These are phyloP conservation scores for Globisporangium ultimum DNA, from an alignment of 352 stramenopile genomes.

Conservation along the genomic window DNA sequence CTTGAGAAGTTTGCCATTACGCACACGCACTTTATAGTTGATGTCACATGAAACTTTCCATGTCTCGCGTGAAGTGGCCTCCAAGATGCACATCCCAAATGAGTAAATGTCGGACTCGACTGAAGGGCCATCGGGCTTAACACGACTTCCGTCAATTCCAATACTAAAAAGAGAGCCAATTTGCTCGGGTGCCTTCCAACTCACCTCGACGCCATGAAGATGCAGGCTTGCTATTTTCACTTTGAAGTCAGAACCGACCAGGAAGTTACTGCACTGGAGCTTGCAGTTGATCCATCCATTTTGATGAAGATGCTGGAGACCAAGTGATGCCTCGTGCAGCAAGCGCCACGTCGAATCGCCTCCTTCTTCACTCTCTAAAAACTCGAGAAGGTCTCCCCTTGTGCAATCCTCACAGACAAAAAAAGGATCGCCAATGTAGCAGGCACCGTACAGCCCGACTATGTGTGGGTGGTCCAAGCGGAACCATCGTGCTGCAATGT, in stretches of 20 bases:
- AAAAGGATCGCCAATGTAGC: not conserved
- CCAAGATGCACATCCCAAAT: constrained; percentile 20
- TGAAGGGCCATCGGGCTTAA: too few species aligned
- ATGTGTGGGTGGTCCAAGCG: not conserved
- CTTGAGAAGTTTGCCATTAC: not conserved
- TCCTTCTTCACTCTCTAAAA: not conserved
- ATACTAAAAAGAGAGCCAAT: constrained; percentile 5
- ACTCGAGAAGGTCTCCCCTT: not conserved
- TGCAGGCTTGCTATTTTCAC: constrained; percentile 8
- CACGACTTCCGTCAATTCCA: too few species aligned
- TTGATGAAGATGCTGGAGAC: constrained; percentile 27
- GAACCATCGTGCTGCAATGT: not conserved
- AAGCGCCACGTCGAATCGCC: constrained; percentile 8
- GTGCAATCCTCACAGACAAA: not conserved
- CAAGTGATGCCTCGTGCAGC: constrained; percentile 23
- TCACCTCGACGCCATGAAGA: not conserved
- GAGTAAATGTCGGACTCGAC: constrained; percentile 22
- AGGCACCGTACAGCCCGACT: not conserved
- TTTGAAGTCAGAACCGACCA: constrained; percentile 6
- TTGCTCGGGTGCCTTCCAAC: constrained; percentile 2
- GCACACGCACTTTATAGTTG: not conserved
- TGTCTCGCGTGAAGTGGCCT: constrained; percentile 1
- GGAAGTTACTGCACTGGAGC: constrained; percentile 7
- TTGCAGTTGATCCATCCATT: constrained; percentile 14
- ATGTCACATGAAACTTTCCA: too few species aligned